phyloP scores from a whole-genome alignment of 345 rosid genomes.

The Eucalyptus dawsonii region DNA sequence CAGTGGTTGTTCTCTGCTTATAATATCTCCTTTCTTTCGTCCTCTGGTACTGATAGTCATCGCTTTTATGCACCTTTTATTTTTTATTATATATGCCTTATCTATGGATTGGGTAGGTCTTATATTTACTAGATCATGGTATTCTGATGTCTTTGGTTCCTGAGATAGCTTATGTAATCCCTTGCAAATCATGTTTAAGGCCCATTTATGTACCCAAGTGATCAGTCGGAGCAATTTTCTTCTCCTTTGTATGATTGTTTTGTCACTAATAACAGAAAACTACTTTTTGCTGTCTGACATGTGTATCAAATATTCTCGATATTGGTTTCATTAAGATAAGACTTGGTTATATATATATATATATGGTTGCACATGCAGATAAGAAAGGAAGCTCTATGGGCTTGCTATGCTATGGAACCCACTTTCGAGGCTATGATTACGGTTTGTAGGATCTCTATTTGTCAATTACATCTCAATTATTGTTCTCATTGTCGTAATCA shows the following conservation, averaged over 20 bases:
- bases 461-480: not conserved
- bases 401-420: constrained; percentile 88
- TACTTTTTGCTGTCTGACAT: not conserved
- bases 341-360: not conserved
- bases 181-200: not conserved
- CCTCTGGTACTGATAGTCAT: not conserved
- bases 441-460: constrained; percentile 19
- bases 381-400: constrained; percentile 90
- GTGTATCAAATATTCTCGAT: not conserved
- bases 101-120: not conserved
- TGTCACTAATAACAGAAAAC: not conserved
- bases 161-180: not conserved
- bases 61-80: not conserved
- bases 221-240: not conserved
- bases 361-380: constrained; percentile 24
- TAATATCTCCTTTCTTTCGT: not conserved
- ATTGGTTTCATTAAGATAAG: not conserved
- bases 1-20: not conserved
- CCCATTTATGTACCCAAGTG: not conserved
- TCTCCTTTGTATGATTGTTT: not conserved
- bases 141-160: not conserved
- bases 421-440: constrained; percentile 68
- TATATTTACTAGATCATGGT: not conserved
- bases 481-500: not conserved
- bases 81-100: not conserved